phyloP scores from a whole-genome alignment of 257 asterid species.

The Penstemon newberryi region DNA sequence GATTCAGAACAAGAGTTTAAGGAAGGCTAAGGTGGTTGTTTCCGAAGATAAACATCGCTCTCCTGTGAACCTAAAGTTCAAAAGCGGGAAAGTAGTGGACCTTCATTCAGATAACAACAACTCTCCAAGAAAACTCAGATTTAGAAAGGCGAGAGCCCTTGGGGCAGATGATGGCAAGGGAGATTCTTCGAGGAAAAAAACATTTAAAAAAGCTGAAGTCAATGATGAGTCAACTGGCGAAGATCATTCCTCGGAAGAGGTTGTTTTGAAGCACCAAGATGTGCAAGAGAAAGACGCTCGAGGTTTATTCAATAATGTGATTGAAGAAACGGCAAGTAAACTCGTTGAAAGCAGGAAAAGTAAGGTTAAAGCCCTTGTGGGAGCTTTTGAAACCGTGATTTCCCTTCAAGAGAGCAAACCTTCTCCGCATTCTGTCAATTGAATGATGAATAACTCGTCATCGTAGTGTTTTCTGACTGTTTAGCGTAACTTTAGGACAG shows the following conservation, averaged over 20 bases:
- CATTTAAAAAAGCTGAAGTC: conserved; percentile 13
- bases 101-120: conserved; percentile 27
- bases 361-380: conserved; percentile 58
- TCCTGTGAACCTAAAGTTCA: conserved; percentile 51
- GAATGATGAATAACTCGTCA: conserved; percentile 15
- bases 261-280: conserved; percentile 43
- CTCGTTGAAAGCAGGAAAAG: conserved; percentile 58
- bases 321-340: conserved; percentile 59
- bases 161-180: conserved; percentile 29
- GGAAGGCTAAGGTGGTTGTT: conserved; percentile 19
- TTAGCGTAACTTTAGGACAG: conserved; percentile 8
- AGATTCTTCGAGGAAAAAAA: conserved; percentile 27
- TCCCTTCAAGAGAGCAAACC: conserved; percentile 49
- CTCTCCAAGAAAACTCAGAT: conserved; percentile 29
- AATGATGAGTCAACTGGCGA: conserved; percentile 12
- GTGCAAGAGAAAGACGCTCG: conserved; percentile 42
- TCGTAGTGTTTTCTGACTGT: conserved; percentile 2
- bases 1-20: conserved; percentile 23
- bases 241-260: conserved; percentile 22
- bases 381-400: conserved; percentile 58
- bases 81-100: conserved; percentile 39
- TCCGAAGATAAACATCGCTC: conserved; percentile 33
- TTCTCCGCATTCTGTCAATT: conserved; percentile 23
- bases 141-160: conserved; percentile 31
- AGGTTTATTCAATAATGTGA: conserved; percentile 45